Base-by-base conservation (phyloP, 345 rosid genomes). In the Melastoma malabathricum region DNA sequence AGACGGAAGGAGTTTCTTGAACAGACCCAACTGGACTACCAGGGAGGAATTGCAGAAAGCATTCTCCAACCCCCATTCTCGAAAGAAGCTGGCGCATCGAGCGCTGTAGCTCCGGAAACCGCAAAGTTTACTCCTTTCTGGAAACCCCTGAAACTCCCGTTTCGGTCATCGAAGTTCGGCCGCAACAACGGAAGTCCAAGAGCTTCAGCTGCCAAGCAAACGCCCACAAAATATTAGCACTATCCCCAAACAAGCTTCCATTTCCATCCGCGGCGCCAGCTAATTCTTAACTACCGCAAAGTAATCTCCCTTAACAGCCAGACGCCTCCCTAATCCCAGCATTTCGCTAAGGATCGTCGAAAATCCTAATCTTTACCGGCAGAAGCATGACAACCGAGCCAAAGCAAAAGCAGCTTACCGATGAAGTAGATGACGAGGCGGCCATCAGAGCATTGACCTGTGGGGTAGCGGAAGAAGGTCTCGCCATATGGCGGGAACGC, bases 361-460 rank as follows among this genome's bases (percentile, higher is more conserved):
- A 31, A 31, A 31, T 31, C 5, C 9, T 9, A 6, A 5, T 9
- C 7, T 27, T 27, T 27, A 6, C 31, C 4, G 6, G 31, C 31
- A 3, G 3, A 27, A 27, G 31, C 31, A n/a, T 27, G 31, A 27
- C 31, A 27, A n/a, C n/a, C n/a, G n/a, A 27, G 6, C 3, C 31
- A 27, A 27, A 27, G 3, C 4, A 27, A 27, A 3, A 27, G 38
- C 38, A 5, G 38, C 38, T 31, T 3, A 72, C 80, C 85, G 2
- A 75, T 62, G 61, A 79, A 79, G 9, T 79, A 82, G 5, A 79
- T 63, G 68, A 76, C 64, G 34, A 79, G 71, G 7, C 79, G 77
- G 25, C 79, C 85, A n/a, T 79, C 70, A 17, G 73, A 73, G 59
- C 23, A 57, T 14, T 82, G 73, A 1, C 85, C 79, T 1, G 77